Conservation (phyloP, 371 early-diverging fungal species). For the Mortierella sp. region DNA sequence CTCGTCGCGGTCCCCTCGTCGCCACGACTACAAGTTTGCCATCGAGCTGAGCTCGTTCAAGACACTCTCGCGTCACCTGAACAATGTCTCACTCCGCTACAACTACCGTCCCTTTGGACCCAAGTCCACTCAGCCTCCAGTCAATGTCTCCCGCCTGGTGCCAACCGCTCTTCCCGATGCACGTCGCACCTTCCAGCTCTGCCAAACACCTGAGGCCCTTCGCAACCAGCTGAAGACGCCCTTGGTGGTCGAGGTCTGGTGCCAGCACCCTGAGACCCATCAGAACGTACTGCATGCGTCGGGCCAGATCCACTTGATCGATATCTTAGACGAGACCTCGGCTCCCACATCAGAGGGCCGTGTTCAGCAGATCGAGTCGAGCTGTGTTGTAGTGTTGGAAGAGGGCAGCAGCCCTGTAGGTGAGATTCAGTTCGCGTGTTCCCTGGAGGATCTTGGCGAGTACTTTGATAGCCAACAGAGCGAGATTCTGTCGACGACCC, state of each 20-base stretch:
- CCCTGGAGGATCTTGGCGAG: slow-evolving; percentile 55
- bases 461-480: slow-evolving; percentile 58
- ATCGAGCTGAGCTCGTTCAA: slow-evolving; percentile 54
- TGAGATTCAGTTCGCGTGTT: slow-evolving; percentile 50
- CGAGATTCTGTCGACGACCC: slow-evolving; percentile 53
- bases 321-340: slow-evolving; percentile 36
- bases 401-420: slow-evolving; percentile 37
- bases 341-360: slow-evolving; percentile 34
- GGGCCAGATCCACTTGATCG: slow-evolving; percentile 49
- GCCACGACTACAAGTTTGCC: slow-evolving; percentile 58
- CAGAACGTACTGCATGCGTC: slow-evolving; percentile 46
- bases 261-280: slow-evolving; percentile 41
- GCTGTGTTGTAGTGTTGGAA: slow-evolving; percentile 27
- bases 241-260: slow-evolving; percentile 51
- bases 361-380: slow-evolving; percentile 40
- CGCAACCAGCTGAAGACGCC: slow-evolving; percentile 54
- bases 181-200: slow-evolving; percentile 52
- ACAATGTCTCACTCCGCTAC: slow-evolving; percentile 50
- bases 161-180: slow-evolving; percentile 39
- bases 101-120: slow-evolving; percentile 57
- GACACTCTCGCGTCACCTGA: slow-evolving; percentile 28
- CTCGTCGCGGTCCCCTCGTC: slow-evolving; percentile 45
- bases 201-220: slow-evolving; percentile 53
- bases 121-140: slow-evolving; percentile 49
- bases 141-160: slow-evolving; percentile 38